Base-by-base conservation (phyloP, 805 yeast species). In the Barnettozyma wickerhamii region DNA sequence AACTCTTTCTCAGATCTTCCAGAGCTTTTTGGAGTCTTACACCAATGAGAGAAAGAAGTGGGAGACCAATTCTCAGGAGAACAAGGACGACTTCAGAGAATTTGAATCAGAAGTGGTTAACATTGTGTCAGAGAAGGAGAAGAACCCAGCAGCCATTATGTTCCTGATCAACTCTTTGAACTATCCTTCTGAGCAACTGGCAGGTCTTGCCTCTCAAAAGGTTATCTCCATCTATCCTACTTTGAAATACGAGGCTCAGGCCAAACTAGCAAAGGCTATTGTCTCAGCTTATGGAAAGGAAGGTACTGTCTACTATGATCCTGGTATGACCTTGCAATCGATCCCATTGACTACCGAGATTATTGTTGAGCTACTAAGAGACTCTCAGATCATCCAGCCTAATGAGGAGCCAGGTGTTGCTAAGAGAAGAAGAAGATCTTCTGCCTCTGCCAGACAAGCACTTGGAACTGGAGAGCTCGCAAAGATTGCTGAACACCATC, bases 341-440 rank as follows among this genome's bases (percentile, higher is more conserved):
- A 55, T 84, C 31, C 65, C 72, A 5, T 56, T 91, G 38, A 64
- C 75, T 20, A 71, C 77, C 35, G 75, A 72, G 1, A 57, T 81
- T 18, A 79, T 88, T 55, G 73, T 77, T 35, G 68, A 74, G 6
- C 59, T 86, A 18, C 69, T 90, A 43, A 69, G 72, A 24, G 74
- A 74, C 20, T 79, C 79, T 45, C 81, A 76, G 55, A 72, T 83
- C 32, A 76, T 74, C 37, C 58, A 72, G 9, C 69, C 67, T 33
- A 56, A 57, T 19, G 65, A 55, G 9, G 58, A 60, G 14, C 57
- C 64, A 14, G 63, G 64, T 28, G 69, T 79, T 18, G 79, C 88
- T 13, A 86, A 87, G 62, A 77, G 96, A 64, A 80, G 96, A 70
- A 76, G 97, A 66, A 66, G 85, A 50, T 81, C 93, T 1, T 81